Percentiles rank a stretch among this genome's conserved stretches.
These are phyloP conservation scores for Cercophora scortea DNA, from an alignment of 495 filamentous ascomycete species.

Conservation along the genomic window DNA sequence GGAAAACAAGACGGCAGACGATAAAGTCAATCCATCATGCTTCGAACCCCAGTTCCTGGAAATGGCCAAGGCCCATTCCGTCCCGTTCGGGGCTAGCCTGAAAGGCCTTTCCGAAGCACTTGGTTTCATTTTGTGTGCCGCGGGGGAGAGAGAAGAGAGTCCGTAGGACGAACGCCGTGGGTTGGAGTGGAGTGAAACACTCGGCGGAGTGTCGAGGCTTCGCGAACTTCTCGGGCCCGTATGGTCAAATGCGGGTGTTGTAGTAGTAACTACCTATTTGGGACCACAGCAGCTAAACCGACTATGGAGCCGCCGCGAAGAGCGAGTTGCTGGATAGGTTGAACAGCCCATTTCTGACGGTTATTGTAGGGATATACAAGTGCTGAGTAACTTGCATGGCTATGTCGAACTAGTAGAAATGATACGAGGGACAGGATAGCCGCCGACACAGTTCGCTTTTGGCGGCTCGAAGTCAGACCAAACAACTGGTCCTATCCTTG, in stretches of 20 bases:
- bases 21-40: not conserved
- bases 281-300: too few species aligned
- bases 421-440: too few species aligned
- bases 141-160: not conserved
- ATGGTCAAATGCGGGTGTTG: too few species aligned
- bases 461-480: too few species aligned
- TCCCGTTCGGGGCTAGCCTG: conserved; percentile 18
- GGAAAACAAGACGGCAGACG: conserved; percentile 13
- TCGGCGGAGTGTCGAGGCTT: conserved; percentile 2
- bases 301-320: too few species aligned
- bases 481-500: not conserved
- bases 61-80: conserved; percentile 9
- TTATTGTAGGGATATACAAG: too few species aligned
- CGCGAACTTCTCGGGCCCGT: not conserved
- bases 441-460: too few species aligned
- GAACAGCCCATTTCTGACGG: too few species aligned
- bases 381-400: too few species aligned
- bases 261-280: too few species aligned
- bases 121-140: conserved; percentile 11
- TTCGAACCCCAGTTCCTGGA: conserved; percentile 18
- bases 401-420: too few species aligned
- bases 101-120: conserved; percentile 5
- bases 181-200: conserved; percentile 12
- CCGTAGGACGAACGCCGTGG: not conserved
- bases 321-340: too few species aligned